phyloP scores from a whole-genome alignment of 2,329 filamentous ascomycete species.

The Byssothecium circinans region DNA sequence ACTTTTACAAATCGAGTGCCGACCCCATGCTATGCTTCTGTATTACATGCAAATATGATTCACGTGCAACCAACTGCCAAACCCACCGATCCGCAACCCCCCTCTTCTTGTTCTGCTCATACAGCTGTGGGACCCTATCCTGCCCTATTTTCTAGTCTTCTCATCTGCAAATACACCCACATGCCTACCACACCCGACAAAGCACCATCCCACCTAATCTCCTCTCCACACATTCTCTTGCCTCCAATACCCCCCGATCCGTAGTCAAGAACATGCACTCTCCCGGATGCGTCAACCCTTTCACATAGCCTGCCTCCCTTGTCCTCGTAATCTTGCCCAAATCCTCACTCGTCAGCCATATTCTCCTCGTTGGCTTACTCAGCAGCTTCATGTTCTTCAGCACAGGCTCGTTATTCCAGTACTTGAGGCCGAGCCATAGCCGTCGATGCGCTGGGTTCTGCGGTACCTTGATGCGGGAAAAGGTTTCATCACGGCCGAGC shows the following conservation, averaged over 20 bases:
- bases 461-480: slow-evolving; percentile 34
- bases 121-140: too few species aligned
- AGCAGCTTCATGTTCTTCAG: slow-evolving; percentile 67
- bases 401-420: slow-evolving; percentile 81
- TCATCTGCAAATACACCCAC: too few species aligned
- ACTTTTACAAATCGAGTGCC: neutral
- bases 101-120: neutral
- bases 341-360: slow-evolving; percentile 65
- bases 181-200: slow-evolving; percentile 62
- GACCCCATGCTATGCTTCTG: neutral
- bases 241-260: slow-evolving; percentile 76
- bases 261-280: slow-evolving; percentile 83
- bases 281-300: slow-evolving; percentile 72
- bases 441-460: slow-evolving; percentile 72
- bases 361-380: slow-evolving; percentile 72
- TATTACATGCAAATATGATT: neutral
- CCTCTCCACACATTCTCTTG: slow-evolving; percentile 77
- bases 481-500: slow-evolving; percentile 17
- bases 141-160: too few species aligned
- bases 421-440: slow-evolving; percentile 89
- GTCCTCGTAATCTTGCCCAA: slow-evolving; percentile 70
- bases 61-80: too few species aligned
- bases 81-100: too few species aligned
- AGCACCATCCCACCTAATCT: slow-evolving; percentile 79
- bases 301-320: slow-evolving; percentile 65